Base-by-base conservation (phyloP, 805 yeast genomes). In the Kockiozyma suomiensis region DNA sequence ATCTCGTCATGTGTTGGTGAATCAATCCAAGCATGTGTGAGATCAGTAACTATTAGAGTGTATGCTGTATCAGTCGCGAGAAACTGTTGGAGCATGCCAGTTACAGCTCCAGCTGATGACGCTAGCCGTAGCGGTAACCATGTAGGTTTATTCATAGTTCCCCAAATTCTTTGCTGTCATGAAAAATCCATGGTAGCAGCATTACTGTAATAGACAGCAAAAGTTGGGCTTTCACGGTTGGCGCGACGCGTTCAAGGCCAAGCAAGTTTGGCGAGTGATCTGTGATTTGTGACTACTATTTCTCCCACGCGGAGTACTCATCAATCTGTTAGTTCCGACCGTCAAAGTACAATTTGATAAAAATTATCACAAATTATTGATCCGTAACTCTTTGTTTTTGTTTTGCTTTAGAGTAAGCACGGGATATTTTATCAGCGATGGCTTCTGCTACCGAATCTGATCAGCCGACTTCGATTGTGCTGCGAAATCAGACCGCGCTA, bases 21-120 rank as follows among this genome's bases (percentile, higher is more conserved):
- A 35, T 62, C 66, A 33, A 42, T 28, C 65, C 65, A 62, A 15
- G 46, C n/a, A 13, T 30, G 43, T 12, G 40, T 30, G 25, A 62
- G 56, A 51, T 62, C 66, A 40, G 66, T 60, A 19, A 62, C 60
- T 7, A 23, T 38, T 6, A 61, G 51, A 7, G 57, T 42, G 37
- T 61, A 61, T 12, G 50, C 26, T n/a, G 41, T 7, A 23, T 32
- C 45, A 2, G 54, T 38, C n/a, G 32, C 17, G 19, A 21, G 21
- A 21, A 58, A 58, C n/a, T 41, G 45, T 12, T 32, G 37, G 3
- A 52, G 51, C 28, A 58, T n/a, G 7, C 48, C 52, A 2, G 47
- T 15, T 10, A 23, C 38, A 6, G 40, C 28, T 10, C 32, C 45
- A 26, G 19, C 28, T 30, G 28, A 8, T 5, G 61, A 41, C 8